Conservation (phyloP, 2,329 filamentous ascomycete species). For the Coleophoma eucalyptorum region DNA sequence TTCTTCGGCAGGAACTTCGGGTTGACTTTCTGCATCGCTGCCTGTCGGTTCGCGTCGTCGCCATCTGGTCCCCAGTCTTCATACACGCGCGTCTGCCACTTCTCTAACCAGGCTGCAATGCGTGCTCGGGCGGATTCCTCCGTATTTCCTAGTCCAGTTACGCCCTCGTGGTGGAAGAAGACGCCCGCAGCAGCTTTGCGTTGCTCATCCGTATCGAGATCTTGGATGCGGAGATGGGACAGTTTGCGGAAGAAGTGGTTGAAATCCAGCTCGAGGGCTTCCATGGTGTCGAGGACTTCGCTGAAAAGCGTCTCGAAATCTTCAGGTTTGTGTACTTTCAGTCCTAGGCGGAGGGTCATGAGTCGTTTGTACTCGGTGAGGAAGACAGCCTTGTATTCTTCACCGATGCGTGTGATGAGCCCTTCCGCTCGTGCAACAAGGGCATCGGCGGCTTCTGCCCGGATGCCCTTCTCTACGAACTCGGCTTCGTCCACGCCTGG, state of each 20-base stretch:
- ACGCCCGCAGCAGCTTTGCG: conserved; percentile 60
- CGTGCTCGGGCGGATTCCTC: conserved; percentile 62
- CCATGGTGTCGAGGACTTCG: conserved; percentile 76
- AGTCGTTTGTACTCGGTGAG: conserved; percentile 83
- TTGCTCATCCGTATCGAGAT: conserved; percentile 61
- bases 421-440: conserved; percentile 77
- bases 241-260: conserved; percentile 89
- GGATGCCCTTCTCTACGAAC: conserved; percentile 71
- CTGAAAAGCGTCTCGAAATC: conserved; percentile 83
- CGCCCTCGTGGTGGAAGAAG: conserved; percentile 79
- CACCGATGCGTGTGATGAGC: conserved; percentile 74
- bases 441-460: conserved; percentile 62
- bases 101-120: conserved; percentile 76
- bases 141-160: conserved; percentile 49
- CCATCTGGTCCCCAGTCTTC: conserved; percentile 69
- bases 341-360: conserved; percentile 76
- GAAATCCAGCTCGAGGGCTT: conserved; percentile 83
- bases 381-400: conserved; percentile 88
- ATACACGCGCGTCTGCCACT: conserved; percentile 66
- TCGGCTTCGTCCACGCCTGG: conserved; percentile 63
- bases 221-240: conserved; percentile 55
- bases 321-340: conserved; percentile 62
- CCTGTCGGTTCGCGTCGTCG: conserved; percentile 58
- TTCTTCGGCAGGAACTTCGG: conserved; percentile 88
- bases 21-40: conserved; percentile 80